Evolutionary conservation across 768 basidiomycete genomes (phyloP).

Genomic region (Termitomyces sp.): DNA sequence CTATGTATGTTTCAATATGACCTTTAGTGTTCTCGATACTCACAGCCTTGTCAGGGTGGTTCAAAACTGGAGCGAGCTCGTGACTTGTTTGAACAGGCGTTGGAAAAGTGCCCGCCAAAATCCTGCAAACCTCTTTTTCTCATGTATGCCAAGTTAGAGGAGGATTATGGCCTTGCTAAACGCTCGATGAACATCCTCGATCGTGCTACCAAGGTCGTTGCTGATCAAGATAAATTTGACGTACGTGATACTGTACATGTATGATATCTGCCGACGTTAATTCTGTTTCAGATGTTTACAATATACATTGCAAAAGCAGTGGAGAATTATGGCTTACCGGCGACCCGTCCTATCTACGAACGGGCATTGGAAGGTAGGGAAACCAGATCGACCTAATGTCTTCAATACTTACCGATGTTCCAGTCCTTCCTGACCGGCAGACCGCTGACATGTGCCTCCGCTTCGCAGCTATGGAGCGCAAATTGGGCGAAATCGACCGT

Average conservation of each 20-base stretch:
- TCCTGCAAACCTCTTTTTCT: slow-evolving; percentile 93
- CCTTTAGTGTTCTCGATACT: neutral
- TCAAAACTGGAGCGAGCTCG: slow-evolving; percentile 93
- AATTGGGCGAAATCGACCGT: slow-evolving; percentile 97
- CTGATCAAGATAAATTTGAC: slow-evolving; percentile 92
- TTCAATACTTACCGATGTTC: neutral
- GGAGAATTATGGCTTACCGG: slow-evolving; percentile 91
- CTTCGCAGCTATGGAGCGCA: slow-evolving; percentile 93
- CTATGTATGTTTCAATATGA: slow-evolving; percentile 55
- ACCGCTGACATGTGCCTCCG: slow-evolving; percentile 98
- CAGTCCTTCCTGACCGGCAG: slow-evolving; percentile 83
- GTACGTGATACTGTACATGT: slow-evolving; percentile 35
- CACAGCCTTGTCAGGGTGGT: slow-evolving; percentile 60
- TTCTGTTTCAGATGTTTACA: slow-evolving; percentile 72
- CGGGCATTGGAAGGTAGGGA: slow-evolving; percentile 72
- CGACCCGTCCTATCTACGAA: slow-evolving; percentile 95
- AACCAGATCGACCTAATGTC: neutral
- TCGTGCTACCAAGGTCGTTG: slow-evolving; percentile 81
- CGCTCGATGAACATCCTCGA: slow-evolving; percentile 96
- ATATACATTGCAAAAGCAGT: slow-evolving; percentile 98
- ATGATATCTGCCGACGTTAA: neutral
- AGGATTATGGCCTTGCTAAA: slow-evolving; percentile 92
- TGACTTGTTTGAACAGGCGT: slow-evolving; percentile 95
- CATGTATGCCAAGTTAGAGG: slow-evolving; percentile 94
- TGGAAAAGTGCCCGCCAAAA: slow-evolving; percentile 94